These are phyloP conservation scores for Niebla homalea DNA, from an alignment of 495 filamentous ascomycete species.

Conservation along the genomic window DNA sequence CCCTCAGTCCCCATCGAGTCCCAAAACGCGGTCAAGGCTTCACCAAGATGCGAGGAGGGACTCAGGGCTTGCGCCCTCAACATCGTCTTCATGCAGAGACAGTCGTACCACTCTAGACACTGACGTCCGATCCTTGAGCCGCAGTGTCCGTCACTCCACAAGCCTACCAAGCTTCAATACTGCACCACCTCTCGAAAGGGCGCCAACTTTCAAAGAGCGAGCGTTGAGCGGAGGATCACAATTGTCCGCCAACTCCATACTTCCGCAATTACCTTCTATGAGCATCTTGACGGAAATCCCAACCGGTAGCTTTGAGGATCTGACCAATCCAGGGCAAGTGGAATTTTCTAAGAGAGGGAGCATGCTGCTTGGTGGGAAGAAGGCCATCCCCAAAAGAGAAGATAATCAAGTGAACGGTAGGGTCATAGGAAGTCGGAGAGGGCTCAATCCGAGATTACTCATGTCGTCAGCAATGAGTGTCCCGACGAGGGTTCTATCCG, in stretches of 20 bases:
- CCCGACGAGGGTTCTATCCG: slow-evolving; percentile 42
- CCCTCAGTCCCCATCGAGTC: slow-evolving; percentile 8
- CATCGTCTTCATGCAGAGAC: slow-evolving; percentile 17
- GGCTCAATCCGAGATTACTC: slow-evolving; percentile 10
- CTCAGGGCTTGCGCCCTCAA: slow-evolving; percentile 39
- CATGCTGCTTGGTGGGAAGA: slow-evolving; percentile 28
- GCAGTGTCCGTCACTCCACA: slow-evolving; percentile 11
- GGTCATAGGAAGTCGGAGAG: slow-evolving; percentile 12
- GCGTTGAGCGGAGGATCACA: slow-evolving; percentile 2
- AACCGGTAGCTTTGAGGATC: slow-evolving; percentile 35
- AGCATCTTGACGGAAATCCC: slow-evolving; percentile 46
- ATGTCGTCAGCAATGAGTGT: slow-evolving; percentile 16
- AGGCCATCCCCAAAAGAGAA: slow-evolving; percentile 25
- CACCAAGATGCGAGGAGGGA: slow-evolving; percentile 32
- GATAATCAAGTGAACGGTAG: slow-evolving; percentile 5
- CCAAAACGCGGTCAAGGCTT: slow-evolving; percentile 3
- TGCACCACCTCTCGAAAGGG: slow-evolving; percentile 22
- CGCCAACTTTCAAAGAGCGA: slow-evolving; percentile 10
- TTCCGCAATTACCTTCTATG: slow-evolving; percentile 30
- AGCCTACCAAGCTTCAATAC: slow-evolving; percentile 12
- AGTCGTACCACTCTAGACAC: slow-evolving; percentile 35
- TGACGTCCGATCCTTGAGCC: slow-evolving; percentile 20
- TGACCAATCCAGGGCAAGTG: slow-evolving; percentile 35
- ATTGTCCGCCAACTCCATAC: not conserved
- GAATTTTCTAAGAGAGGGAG: slow-evolving; percentile 47